Evolutionary conservation across 2,329 filamentous ascomycete species (phyloP).

Genomic region (Colletotrichum camelliae): DNA sequence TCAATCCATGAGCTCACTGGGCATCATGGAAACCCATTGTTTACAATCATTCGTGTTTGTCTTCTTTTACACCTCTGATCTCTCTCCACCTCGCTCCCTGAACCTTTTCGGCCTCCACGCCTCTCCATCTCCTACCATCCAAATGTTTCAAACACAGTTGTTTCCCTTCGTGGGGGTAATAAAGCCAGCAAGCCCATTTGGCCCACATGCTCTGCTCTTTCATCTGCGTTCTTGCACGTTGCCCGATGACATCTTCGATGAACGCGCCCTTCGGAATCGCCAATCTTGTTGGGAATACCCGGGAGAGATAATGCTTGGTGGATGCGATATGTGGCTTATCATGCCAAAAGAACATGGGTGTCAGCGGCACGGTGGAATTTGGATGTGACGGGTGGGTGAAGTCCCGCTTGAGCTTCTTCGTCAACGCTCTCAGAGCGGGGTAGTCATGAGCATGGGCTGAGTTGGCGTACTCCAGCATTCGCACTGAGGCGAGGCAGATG

Average conservation of each 20-base stretch:
- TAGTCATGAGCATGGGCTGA: constrained; percentile 51
- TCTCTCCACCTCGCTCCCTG: constrained; percentile 11
- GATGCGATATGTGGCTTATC: constrained; percentile 61
- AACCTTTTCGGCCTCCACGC: constrained; percentile 36
- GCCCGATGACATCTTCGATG: constrained; percentile 62
- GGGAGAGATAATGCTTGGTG: constrained; percentile 52
- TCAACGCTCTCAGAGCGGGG: constrained; percentile 45
- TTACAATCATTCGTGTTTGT: background rate
- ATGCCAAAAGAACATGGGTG: constrained; percentile 64
- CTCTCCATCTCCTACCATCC: constrained; percentile 56
- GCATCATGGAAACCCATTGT: background rate
- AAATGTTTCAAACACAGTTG: constrained; percentile 54
- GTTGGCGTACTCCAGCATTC: constrained; percentile 55
- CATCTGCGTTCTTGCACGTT: constrained; percentile 61
- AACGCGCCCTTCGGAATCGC: constrained; percentile 58
- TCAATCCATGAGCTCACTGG: background rate
- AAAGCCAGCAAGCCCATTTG: constrained; percentile 62
- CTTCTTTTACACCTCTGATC: background rate
- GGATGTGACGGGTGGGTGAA: constrained; percentile 31
- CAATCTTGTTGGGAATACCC: constrained; percentile 54
- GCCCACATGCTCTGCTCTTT: constrained; percentile 53
- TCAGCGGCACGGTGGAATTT: constrained; percentile 45
- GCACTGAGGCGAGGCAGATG: constrained; percentile 56
- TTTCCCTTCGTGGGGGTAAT: constrained; percentile 53
- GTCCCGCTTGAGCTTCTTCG: constrained; percentile 44